These are phyloP conservation scores for Ascosphaera apis DNA, from an alignment of 2,329 filamentous ascomycete species.

Conservation along the genomic window DNA sequence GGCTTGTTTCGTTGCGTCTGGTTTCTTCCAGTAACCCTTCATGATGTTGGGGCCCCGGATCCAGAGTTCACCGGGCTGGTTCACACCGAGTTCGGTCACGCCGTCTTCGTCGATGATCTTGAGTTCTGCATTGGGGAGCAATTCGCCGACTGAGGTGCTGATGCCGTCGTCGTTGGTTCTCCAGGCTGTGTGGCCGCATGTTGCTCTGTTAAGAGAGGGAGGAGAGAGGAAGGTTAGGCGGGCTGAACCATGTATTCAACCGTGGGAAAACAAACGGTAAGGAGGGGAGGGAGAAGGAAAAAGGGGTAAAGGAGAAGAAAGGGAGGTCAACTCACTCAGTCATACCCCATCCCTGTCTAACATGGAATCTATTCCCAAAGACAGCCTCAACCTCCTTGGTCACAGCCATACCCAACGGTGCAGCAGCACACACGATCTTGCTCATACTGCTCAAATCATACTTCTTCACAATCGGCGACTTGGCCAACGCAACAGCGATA, in stretches of 20 bases:
- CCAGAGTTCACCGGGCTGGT: constrained; percentile 48
- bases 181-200: constrained; percentile 20
- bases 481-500: constrained; percentile 48
- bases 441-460: constrained; percentile 47
- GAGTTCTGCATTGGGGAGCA: constrained; percentile 45
- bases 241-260: no score
- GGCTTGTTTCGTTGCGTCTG: constrained; percentile 40
- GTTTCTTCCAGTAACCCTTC: constrained; percentile 54
- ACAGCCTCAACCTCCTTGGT: constrained; percentile 34
- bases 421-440: constrained; percentile 39
- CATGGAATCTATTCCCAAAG: constrained; percentile 27
- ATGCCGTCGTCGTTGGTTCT: constrained; percentile 27
- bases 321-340: constrained; percentile 34
- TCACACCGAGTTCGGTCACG: constrained; percentile 26
- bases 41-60: constrained; percentile 49
- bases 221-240: neutral
- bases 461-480: constrained; percentile 40
- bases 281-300: neutral
- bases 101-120: constrained; percentile 35
- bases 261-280: neutral
- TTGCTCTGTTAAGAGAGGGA: neutral
- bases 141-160: constrained; percentile 37
- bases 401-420: constrained; percentile 38
- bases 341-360: constrained; percentile 70
- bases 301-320: constrained; percentile 1